Evolutionary conservation across 306 rosid species (phyloP), one percentile per base, ranked within the genome.

Genomic region (Notholithocarpus densiflorus): DNA sequence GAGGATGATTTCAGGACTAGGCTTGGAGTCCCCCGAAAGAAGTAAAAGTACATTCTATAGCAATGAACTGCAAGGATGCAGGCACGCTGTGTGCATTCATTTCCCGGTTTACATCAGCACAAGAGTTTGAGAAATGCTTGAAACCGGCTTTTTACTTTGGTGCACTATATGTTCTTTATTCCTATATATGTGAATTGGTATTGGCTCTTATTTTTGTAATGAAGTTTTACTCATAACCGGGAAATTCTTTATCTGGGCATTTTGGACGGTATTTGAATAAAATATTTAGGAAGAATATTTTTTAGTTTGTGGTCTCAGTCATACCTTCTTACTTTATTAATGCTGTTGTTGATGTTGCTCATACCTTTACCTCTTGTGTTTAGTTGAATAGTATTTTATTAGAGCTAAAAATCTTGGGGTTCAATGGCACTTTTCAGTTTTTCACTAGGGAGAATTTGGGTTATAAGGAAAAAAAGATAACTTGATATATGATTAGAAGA

Each of bases 1-100:
- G 96, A 92, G 89, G 90, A 89, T 71, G 97, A 92, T 88, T 92
- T 92, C 83, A 88, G 92, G 27, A 73, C 72, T 72, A 92, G 96
- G 91, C 93, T 92, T 56, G 96, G 91, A 51, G 85, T 83, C 59
- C 68, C 72, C 56, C 79, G 73, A 65, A 82, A 56, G 45, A 74
- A 52, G 11, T 90, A 72, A 82, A 70, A 10, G 56, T 32, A 23
- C 26, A 34, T 19, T 66, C 19, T 68, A 45, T 56, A 71, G 56
- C 76, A 37, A 8, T 32, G 13, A 37, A 34, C 48, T 71, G 56
- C 66, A 73, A 52, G 9, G 20, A 53, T 34, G 77, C 40, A 26
- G 59, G 75, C 3, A 11, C 24, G 7, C 11, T 37, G 45, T 37
- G 45, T 37, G 45, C 72, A 32, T 29, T 29, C 19, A 18, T 18